These are phyloP conservation scores for Macroventuria anomochaeta DNA, from an alignment of 2,329 filamentous ascomycete species.

Conservation along the genomic window DNA sequence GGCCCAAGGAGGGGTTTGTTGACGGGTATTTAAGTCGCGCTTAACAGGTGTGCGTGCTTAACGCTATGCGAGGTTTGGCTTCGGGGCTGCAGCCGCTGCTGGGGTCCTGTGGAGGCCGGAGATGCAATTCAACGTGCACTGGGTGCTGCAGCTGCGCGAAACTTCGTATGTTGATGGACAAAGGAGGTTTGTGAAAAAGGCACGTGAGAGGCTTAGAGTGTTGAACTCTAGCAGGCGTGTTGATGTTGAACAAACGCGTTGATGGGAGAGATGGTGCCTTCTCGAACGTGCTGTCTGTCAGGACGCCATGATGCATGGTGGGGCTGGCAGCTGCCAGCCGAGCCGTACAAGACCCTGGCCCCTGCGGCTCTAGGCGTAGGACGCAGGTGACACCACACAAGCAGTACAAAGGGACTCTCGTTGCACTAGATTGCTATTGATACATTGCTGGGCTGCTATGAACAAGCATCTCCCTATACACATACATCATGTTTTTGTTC, in stretches of 20 bases:
- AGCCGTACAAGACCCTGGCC: not conserved
- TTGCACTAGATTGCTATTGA: not conserved
- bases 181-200: no score
- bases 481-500: not conserved
- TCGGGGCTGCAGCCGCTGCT: slow-evolving; percentile 29
- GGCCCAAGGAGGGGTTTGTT: slow-evolving; percentile 22
- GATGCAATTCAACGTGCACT: slow-evolving; percentile 12
- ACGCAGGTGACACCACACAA: not conserved
- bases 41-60: slow-evolving; percentile 28
- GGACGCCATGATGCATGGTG: slow-evolving; percentile 8
- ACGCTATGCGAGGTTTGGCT: slow-evolving; percentile 38
- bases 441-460: not conserved
- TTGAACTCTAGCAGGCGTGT: slow-evolving; percentile 43
- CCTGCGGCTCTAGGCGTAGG: not conserved
- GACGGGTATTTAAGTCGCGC: slow-evolving; percentile 30
- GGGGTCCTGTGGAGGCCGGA: slow-evolving; percentile 26
- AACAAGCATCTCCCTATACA: not conserved
- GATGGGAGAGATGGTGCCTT: slow-evolving; percentile 8
- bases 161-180: not conserved
- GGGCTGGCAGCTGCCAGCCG: slow-evolving; percentile 4
- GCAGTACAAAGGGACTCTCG: no score
- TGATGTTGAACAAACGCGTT: slow-evolving; percentile 32
- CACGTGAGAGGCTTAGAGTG: slow-evolving; percentile 37
- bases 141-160: slow-evolving; percentile 3
- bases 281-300: slow-evolving; percentile 8